Evolutionary conservation across 1,284 basidiomycete genomes (phyloP).

Genomic region (Leccinum insolens): DNA sequence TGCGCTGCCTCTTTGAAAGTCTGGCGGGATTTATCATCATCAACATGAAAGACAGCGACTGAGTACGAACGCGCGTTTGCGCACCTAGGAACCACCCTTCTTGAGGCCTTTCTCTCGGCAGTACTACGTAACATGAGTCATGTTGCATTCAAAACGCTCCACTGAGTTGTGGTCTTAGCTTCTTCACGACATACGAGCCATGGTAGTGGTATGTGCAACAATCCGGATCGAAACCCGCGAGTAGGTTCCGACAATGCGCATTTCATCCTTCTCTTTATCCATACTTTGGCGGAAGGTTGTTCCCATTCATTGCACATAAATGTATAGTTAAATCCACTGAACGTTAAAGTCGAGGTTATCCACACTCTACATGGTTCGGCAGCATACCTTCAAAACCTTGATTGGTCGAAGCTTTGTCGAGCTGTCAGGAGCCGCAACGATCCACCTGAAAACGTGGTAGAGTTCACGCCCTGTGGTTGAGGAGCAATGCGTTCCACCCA

Average conservation of each 20-base stretch:
- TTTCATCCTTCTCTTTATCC: neutral
- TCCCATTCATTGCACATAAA: neutral
- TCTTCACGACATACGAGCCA: neutral
- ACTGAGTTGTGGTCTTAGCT: neutral
- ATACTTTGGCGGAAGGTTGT: neutral
- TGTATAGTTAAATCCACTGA: no score
- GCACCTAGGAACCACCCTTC: neutral
- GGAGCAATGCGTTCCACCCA: constrained; percentile 79
- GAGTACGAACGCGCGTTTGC: neutral
- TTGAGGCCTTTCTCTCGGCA: neutral
- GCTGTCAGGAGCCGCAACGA: constrained; percentile 81
- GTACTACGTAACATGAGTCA: neutral
- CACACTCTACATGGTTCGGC: neutral
- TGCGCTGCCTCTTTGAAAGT: no score
- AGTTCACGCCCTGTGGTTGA: constrained; percentile 70
- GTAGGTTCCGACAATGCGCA: neutral
- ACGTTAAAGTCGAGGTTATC: no score
- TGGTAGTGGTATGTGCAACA: neutral
- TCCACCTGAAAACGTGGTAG: constrained; percentile 79
- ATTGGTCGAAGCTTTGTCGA: constrained; percentile 79
- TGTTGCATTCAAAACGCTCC: neutral
- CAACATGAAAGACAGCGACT: neutral
- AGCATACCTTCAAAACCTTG: constrained; percentile 57
- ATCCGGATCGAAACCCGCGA: neutral
- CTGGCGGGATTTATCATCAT: no score